Conservation (phyloP, 441 rosid genomes). For the Oxalis stricta region DNA sequence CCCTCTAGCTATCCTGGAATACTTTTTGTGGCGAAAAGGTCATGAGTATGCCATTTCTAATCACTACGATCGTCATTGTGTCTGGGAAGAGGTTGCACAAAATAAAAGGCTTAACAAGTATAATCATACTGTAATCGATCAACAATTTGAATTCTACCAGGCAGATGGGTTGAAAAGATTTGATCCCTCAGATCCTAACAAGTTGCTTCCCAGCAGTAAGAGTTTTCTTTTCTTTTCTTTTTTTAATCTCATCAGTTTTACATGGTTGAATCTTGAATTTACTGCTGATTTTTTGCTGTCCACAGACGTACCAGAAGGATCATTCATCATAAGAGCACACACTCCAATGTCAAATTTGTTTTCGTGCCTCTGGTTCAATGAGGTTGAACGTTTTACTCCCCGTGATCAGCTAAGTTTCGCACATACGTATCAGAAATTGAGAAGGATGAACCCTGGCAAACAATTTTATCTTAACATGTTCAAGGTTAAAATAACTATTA, state of each 20-base stretch:
- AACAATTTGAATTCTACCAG: conserved; percentile 69
- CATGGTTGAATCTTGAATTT: not conserved
- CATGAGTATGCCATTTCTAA: conserved; percentile 87
- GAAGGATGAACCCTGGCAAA: conserved; percentile 60
- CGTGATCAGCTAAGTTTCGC: conserved; percentile 97
- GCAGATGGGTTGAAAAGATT: conserved; percentile 68
- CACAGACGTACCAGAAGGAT: conserved; percentile 97
- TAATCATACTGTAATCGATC: conserved; percentile 61
- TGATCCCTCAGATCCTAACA: conserved; percentile 53
- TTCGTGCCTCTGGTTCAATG: conserved; percentile 98
- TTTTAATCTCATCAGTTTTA: not conserved
- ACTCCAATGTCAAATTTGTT: conserved; percentile 96
- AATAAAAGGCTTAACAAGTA: conserved; percentile 84
- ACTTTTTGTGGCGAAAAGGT: conserved; percentile 94
- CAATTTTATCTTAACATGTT: conserved; percentile 93
- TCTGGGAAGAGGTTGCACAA: conserved; percentile 86
- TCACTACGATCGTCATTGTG: conserved; percentile 82
- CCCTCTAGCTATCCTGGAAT: conserved; percentile 72
- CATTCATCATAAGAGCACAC: conserved; percentile 85
- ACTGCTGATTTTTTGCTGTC: conserved; percentile 1
- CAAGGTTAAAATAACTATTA: conserved; percentile 36
- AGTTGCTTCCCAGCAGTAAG: conserved; percentile 87
- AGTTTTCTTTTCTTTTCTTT: no score
- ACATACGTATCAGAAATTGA: conserved; percentile 75
- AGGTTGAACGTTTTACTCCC: conserved; percentile 90